A percentile compares a stretch with the other conserved stretches of the same genome.
Conservation (phyloP, 23 red algal species). For the Gracilaria caudata region DNA sequence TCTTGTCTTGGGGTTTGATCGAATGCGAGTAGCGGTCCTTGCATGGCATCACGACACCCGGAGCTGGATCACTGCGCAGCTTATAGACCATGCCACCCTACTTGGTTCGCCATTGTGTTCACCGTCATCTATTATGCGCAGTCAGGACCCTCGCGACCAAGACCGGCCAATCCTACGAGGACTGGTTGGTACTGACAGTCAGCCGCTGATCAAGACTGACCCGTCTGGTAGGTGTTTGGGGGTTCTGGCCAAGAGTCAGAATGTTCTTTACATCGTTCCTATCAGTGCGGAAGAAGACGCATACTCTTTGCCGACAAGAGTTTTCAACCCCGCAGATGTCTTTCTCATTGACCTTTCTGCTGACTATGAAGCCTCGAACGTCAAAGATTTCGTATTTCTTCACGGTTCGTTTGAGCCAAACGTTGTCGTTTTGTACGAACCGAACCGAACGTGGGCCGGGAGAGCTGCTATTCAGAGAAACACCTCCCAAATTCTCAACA, state of each 20-base stretch:
- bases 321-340: conserved; percentile 29
- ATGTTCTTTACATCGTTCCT: conserved; percentile 36
- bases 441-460: conserved; percentile 87
- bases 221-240: conserved; percentile 42
- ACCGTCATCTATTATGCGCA: conserved; percentile 31
- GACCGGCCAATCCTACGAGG: conserved; percentile 35
- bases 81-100: conserved; percentile 44
- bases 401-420: conserved; percentile 81
- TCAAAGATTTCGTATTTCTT: conserved; percentile 69
- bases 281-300: conserved; percentile 44
- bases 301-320: neutral
- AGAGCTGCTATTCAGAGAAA: conserved; percentile 72
- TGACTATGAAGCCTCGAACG: conserved; percentile 68
- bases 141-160: conserved; percentile 35
- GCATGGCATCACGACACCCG: conserved; percentile 57
- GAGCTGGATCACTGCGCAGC: conserved; percentile 63
- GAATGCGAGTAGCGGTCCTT: conserved; percentile 64
- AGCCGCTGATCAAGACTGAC: conserved; percentile 47
- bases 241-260: conserved; percentile 36
- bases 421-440: conserved; percentile 74
- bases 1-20: conserved; percentile 53
- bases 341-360: conserved; percentile 63
- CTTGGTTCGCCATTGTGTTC: conserved; percentile 45
- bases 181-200: conserved; percentile 7
- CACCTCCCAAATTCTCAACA: conserved; percentile 65